Conservation (phyloP, 129 eudicot genomes). For the Oenanthe sinensis region DNA sequence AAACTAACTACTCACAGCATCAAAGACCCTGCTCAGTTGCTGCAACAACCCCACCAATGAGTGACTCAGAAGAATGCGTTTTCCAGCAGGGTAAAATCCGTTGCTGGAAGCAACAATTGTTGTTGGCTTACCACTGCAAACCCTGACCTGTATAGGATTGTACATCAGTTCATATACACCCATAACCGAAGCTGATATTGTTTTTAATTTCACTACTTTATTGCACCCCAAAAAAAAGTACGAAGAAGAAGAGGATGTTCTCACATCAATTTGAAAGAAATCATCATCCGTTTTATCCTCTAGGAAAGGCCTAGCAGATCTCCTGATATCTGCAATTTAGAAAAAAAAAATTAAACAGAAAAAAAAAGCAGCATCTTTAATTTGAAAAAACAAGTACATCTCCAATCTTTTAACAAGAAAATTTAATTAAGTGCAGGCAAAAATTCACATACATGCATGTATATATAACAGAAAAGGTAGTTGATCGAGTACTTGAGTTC, state of each 20-base stretch:
- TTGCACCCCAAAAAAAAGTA: slow-evolving; percentile 6
- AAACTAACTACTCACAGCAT: slow-evolving; percentile 48
- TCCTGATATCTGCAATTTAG: slow-evolving; percentile 72
- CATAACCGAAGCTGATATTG: no score
- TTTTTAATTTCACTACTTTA: background rate
- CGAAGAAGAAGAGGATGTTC: slow-evolving; percentile 12
- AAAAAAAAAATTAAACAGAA: background rate
- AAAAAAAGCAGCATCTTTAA: no score
- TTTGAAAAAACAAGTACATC: no score
- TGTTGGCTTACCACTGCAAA: slow-evolving; percentile 86
- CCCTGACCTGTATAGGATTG: slow-evolving; percentile 54
- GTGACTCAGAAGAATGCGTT: slow-evolving; percentile 49
- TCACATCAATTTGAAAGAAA: slow-evolving; percentile 87
- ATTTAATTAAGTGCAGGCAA: no score
- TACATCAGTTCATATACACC: background rate
- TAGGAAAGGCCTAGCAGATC: slow-evolving; percentile 79
- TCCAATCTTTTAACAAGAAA: no score
- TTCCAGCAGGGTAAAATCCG: slow-evolving; percentile 90
- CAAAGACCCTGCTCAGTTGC: slow-evolving; percentile 73
- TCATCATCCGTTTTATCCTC: slow-evolving; percentile 89
- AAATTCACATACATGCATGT: no score
- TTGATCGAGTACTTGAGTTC: no score
- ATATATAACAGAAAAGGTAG: no score
- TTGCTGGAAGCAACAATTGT: slow-evolving; percentile 73
- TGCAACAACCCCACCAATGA: slow-evolving; percentile 76